A percentile compares a stretch with the other conserved stretches of the same genome.
These are phyloP conservation scores for Yamadazyma kanchanaburiensis DNA, from an alignment of 1,139 yeast species.

Conservation along the genomic window DNA sequence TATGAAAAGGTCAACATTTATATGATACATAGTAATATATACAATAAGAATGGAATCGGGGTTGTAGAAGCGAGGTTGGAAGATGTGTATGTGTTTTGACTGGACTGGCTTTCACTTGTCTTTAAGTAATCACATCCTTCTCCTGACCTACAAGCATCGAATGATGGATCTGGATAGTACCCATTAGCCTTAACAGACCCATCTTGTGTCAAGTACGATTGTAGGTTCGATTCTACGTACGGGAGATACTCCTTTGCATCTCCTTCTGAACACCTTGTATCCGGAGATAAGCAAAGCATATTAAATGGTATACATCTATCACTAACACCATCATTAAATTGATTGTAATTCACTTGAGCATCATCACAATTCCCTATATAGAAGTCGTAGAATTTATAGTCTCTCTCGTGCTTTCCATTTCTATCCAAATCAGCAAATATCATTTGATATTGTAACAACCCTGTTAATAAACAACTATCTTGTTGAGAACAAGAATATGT, in stretches of 20 bases:
- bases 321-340: constrained; percentile 5
- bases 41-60: too few relatives aligned
- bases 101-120: neutral
- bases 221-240: constrained; percentile 4
- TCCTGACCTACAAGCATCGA: constrained; percentile 5
- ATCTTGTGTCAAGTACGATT: constrained; percentile 4
- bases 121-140: constrained; percentile 5
- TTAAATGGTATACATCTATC: constrained; percentile 6
- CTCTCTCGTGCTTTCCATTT: constrained; percentile 6
- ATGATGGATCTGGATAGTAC: constrained; percentile 6
- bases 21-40: too few relatives aligned
- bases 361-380: constrained; percentile 8
- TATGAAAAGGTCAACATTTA: too few relatives aligned
- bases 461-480: constrained; percentile 7
- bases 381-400: constrained; percentile 6
- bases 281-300: constrained; percentile 5
- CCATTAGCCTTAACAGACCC: constrained; percentile 2
- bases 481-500: constrained; percentile 7
- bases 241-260: constrained; percentile 2
- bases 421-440: constrained; percentile 5
- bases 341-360: constrained; percentile 5
- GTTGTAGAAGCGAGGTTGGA: neutral
- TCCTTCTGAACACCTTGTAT: constrained; percentile 2
- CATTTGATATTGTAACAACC: constrained; percentile 6
- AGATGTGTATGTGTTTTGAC: neutral